Evolutionary conservation across 164 flowering plant genomes (phyloP).

Genomic region (Annona squamosa): DNA sequence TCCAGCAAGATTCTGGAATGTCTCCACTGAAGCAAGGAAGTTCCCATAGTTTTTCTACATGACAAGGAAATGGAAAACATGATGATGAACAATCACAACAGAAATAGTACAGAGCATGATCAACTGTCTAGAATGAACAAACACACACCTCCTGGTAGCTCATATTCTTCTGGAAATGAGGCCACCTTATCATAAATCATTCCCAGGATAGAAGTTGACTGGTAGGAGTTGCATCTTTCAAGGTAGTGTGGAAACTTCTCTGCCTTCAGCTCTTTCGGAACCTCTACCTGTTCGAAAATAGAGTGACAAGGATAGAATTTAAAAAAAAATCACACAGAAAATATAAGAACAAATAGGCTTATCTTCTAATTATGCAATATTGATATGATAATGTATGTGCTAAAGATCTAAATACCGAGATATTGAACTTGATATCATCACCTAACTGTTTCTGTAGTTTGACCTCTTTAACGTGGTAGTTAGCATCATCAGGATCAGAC

Average conservation of each 20-base stretch:
- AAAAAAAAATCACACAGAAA: conserved; percentile 38
- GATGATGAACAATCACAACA: neutral
- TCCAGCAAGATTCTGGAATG: conserved; percentile 22
- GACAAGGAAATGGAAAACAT: neutral
- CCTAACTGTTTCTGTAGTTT: too few species aligned
- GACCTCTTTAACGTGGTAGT: too few species aligned
- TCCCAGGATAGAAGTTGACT: conserved; percentile 67
- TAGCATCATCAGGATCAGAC: too few species aligned
- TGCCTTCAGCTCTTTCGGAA: conserved; percentile 42
- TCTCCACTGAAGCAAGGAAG: conserved; percentile 46
- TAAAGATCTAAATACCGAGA: too few species aligned
- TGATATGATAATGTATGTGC: too few species aligned
- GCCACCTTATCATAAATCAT: conserved; percentile 45
- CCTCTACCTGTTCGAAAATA: conserved; percentile 34
- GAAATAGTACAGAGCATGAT: neutral
- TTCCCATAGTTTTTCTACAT: conserved; percentile 34
- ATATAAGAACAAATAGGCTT: too few species aligned
- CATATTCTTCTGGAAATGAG: conserved; percentile 13
- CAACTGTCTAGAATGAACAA: neutral
- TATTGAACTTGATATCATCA: too few species aligned
- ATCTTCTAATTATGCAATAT: too few species aligned
- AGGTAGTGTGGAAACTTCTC: conserved; percentile 59
- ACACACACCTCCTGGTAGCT: conserved; percentile 22
- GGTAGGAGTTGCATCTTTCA: conserved; percentile 27
- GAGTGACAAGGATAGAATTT: neutral